These are phyloP conservation scores for Paraurostyla sp. DNA, from an alignment of 73 alveolate species.

Conservation along the genomic window DNA sequence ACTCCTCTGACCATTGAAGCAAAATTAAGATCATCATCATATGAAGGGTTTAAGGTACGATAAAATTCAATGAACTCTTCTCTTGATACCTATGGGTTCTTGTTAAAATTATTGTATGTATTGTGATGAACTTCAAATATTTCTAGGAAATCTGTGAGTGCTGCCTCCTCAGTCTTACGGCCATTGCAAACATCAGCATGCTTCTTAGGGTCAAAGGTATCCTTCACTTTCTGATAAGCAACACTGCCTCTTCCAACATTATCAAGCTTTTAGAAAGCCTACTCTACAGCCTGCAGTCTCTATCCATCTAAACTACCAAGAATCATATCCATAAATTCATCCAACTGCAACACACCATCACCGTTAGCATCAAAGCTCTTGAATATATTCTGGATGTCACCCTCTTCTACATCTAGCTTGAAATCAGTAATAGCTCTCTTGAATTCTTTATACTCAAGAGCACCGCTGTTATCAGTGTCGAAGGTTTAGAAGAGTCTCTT, in stretches of 20 bases:
- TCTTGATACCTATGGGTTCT: constrained; percentile 58
- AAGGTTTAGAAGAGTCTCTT: constrained; percentile 54
- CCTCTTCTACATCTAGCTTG: constrained; percentile 63
- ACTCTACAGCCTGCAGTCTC: constrained; percentile 76
- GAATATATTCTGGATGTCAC: constrained; percentile 68
- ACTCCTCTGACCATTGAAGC: constrained; percentile 59
- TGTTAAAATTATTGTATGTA: constrained; percentile 50
- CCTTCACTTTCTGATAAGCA: constrained; percentile 48
- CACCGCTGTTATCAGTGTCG: constrained; percentile 57
- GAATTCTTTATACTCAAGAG: constrained; percentile 57
- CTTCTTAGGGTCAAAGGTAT: constrained; percentile 75
- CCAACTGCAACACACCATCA: constrained; percentile 69
- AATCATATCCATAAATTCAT: constrained; percentile 71
- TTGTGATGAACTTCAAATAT: constrained; percentile 76
- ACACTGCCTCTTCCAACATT: constrained; percentile 69
- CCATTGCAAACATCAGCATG: constrained; percentile 90
- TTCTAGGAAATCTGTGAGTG: constrained; percentile 74
- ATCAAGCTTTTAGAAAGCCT: constrained; percentile 79
- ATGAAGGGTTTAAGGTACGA: constrained; percentile 58
- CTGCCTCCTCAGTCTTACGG: constrained; percentile 76
- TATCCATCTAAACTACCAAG: constrained; percentile 71
- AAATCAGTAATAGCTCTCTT: constrained; percentile 64
- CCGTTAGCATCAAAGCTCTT: constrained; percentile 60
- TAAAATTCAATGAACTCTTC: constrained; percentile 76
- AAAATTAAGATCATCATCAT: constrained; percentile 50